A percentile compares a stretch with the other conserved stretches of the same genome.
These are phyloP conservation scores for Paracamarosporium sp. DNA, from an alignment of 2,329 filamentous ascomycete species.

Conservation along the genomic window DNA sequence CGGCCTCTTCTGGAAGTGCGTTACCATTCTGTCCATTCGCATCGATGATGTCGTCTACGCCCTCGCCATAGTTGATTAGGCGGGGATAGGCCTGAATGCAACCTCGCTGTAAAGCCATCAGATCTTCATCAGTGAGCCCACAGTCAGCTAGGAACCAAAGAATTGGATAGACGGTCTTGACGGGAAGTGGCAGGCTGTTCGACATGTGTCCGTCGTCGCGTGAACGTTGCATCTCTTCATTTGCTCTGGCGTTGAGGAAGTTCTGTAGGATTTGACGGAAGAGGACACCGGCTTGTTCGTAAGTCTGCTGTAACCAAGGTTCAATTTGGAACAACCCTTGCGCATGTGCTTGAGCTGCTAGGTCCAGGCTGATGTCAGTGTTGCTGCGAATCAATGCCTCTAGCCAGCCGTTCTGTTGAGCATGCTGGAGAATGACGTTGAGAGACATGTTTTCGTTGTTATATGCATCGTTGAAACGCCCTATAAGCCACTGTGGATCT, in stretches of 20 bases:
- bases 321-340: constrained; percentile 80
- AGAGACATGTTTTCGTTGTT: constrained; percentile 72
- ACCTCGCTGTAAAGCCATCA: constrained; percentile 81
- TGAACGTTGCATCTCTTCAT: constrained; percentile 78
- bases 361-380: constrained; percentile 85
- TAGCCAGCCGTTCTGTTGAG: constrained; percentile 82
- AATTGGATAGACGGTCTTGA: constrained; percentile 84
- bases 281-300: constrained; percentile 67
- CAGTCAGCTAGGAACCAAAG: constrained; percentile 73
- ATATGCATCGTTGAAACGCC: constrained; percentile 79
- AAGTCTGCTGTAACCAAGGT: constrained; percentile 77
- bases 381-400: constrained; percentile 78
- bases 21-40: constrained; percentile 84
- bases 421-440: constrained; percentile 77
- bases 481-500: constrained; percentile 84
- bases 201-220: constrained; percentile 68
- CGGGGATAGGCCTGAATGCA: constrained; percentile 94
- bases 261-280: constrained; percentile 76
- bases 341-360: constrained; percentile 84
- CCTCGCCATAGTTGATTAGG: constrained; percentile 94
- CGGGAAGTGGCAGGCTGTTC: constrained; percentile 76
- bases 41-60: constrained; percentile 90
- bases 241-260: constrained; percentile 84
- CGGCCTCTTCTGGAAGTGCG: constrained; percentile 76
- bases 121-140: constrained; percentile 67